Conservation (phyloP, 2,329 filamentous ascomycete species). For the Calonectria crousiana region DNA sequence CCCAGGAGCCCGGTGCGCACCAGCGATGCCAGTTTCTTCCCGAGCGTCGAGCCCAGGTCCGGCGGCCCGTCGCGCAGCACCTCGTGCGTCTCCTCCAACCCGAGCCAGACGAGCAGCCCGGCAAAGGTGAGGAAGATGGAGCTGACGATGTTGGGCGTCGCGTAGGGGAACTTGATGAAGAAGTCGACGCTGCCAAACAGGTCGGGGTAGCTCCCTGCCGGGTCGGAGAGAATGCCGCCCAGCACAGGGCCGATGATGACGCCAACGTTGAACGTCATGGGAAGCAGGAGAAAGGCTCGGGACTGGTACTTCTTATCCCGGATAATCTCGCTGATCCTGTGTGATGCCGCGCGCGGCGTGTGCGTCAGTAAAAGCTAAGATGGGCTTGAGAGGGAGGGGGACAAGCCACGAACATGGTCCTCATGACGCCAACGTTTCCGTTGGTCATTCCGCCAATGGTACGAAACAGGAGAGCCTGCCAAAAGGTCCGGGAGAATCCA, state of each 20-base stretch:
- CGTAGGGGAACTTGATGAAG: constrained; percentile 65
- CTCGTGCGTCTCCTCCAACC: constrained; percentile 67
- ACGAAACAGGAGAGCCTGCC: constrained; percentile 79
- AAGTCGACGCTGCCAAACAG: constrained; percentile 63
- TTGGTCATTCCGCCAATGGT: constrained; percentile 79
- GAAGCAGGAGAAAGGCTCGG: constrained; percentile 79
- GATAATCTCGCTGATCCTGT: constrained; percentile 75
- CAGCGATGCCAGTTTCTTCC: constrained; percentile 49
- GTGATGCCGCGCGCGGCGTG: too few species aligned
- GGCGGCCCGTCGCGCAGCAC: constrained; percentile 51
- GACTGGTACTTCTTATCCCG: constrained; percentile 75
- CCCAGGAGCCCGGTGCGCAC: constrained; percentile 39
- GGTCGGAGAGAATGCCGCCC: constrained; percentile 77
- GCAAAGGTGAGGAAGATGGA: constrained; percentile 60
- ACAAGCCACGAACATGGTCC: constrained; percentile 70
- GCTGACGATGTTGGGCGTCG: constrained; percentile 66
- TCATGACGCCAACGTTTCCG: constrained; percentile 79
- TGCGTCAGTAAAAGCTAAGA: background rate
- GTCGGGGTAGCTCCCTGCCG: constrained; percentile 67
- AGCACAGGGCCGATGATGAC: constrained; percentile 78
- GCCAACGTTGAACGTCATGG: constrained; percentile 80
- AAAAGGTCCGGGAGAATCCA: constrained; percentile 73
- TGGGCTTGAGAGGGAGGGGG: too few species aligned
- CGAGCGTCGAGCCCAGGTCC: constrained; percentile 58
- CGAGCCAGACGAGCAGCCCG: constrained; percentile 60